Evolutionary conservation across 23 red algal genomes (phyloP), one percentile per base, ranked within the genome.

Genomic region (Gracilaria caudata): DNA sequence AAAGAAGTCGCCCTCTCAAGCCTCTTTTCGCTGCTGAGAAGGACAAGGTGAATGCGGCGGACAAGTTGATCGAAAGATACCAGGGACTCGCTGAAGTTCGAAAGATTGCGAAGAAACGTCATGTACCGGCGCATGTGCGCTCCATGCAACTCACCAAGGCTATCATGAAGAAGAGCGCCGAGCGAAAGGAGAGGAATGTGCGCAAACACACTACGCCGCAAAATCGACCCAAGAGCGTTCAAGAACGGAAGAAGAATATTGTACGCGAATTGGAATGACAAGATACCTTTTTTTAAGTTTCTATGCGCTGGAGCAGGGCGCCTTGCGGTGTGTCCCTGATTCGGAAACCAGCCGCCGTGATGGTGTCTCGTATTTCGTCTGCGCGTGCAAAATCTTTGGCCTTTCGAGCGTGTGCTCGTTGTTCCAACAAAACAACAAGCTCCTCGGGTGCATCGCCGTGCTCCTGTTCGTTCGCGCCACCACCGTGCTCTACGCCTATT

Each of bases 311-410:
- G 38, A 99, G 81, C 79, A 72, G 64, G 25, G 90, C 77, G 4
- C 97, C 97, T 16, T 93, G 33, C 32, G 90, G 58, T n/a, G 93
- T 99, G 78, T 99, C 97, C 24, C 83, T 61, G 28, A 99, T 84
- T 23, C 80, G 24, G 38, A 91, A 95, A 7, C 97, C 97, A 25
- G 77, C 79, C 43, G 59, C 73, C 25, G 76, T 39, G 26, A 99
- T 68, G 49, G 88, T 36, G 32, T 95, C 81, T 0, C 97, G 80
- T 28, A 99, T 87, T 84, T 89, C 32, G 28, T 99, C 97, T 12
- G 97, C 92, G 17, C 75, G 80, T 20, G 57, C 73, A 68, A 75
- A 99, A 66, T 96, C 84, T 36, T 94, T 99, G 10, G 64, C 82
- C 33, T 80, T 73, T 21, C 97, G 70, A 7, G 97, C 97, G 39